Base-by-base conservation (phyloP, 2,329 filamentous ascomycete species). In the Ophiostoma piceae region DNA sequence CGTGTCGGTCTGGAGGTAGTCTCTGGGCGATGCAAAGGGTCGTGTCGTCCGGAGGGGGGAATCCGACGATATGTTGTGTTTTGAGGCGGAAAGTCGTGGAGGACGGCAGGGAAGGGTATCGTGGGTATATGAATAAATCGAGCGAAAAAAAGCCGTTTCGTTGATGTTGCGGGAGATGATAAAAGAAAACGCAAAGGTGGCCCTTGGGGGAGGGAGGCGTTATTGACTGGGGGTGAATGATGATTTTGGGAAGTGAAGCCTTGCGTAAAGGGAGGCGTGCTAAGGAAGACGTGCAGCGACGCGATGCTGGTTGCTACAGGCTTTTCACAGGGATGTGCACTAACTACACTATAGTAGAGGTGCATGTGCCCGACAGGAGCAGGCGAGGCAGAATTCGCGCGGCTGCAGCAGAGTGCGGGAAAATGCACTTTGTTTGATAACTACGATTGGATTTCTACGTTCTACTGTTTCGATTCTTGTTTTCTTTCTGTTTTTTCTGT, bases 231-330 rank as follows among this genome's bases (percentile, higher is more conserved):
- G 29, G 29, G 19, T 39, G 62, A 7, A 65, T 37, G 19, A 64
- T 37, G 29, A 57, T 11, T 29, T 57, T n/a, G 16, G 57, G 26
- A 62, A 6, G 26, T 65, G 62, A 65, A 65, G 62, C 19, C n/a
- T 22, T 65, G 39, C 19, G n/a, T 19, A 16, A 35, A 51, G 26
- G 69, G 11, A 39, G 12, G 35, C 35, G 60, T 57, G 62, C 19
- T 65, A 26, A 8, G 57, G 57, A 70, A 54, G 43, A 64, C 57
- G 68, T 68, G 69, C 68, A 62, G 69, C 69, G 67, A 68, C 69
- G 69, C 69, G 69, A 70, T 70, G 66, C 68, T 57, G 47, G 51
- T 26, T 26, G 43, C 16, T 37, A 39, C 64, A 62, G 51, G 68
- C 65, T 62, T 54, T 67, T 69, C 35, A 14, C n/a, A 39, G 62